Evolutionary conservation across 345 rosid species (phyloP).

Genomic region (Gossypium thurberi): DNA sequence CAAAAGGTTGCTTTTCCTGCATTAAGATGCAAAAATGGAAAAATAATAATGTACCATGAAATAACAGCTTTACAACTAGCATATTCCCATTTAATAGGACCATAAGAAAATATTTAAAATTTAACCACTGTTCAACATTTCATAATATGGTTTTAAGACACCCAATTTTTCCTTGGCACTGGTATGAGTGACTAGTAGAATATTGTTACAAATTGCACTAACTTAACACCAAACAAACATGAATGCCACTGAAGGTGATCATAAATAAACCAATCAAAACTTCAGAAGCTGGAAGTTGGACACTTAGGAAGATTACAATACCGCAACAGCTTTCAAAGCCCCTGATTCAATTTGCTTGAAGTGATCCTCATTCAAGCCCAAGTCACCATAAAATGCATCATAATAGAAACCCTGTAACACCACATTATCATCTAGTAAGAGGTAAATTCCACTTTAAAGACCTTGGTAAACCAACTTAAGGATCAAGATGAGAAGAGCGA

Average conservation of each 20-base stretch:
- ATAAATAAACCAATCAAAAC: neutral
- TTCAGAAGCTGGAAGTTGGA: neutral
- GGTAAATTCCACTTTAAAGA: neutral
- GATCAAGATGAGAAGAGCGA: neutral
- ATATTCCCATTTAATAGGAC: neutral
- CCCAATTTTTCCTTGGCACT: neutral
- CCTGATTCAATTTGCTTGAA: conserved; percentile 69
- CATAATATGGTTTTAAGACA: neutral
- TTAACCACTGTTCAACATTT: neutral
- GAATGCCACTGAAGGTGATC: neutral
- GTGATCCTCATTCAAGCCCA: conserved; percentile 83
- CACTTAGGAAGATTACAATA: conserved; percentile 25
- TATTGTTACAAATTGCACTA: neutral
- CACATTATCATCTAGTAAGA: conserved; percentile 12
- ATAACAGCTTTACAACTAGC: neutral
- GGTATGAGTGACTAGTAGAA: neutral
- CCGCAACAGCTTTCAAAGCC: conserved; percentile 69
- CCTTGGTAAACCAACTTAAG: neutral
- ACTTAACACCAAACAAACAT: conserved; percentile 1
- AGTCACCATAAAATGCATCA: conserved; percentile 87
- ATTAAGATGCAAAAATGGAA: neutral
- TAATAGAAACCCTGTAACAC: conserved; percentile 84
- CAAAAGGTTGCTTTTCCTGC: conserved; percentile 86
- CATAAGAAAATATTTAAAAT: neutral
- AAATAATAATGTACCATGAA: neutral